Evolutionary conservation across 2,329 filamentous ascomycete genomes (phyloP).

Genomic region (Sporothrix phasma): DNA sequence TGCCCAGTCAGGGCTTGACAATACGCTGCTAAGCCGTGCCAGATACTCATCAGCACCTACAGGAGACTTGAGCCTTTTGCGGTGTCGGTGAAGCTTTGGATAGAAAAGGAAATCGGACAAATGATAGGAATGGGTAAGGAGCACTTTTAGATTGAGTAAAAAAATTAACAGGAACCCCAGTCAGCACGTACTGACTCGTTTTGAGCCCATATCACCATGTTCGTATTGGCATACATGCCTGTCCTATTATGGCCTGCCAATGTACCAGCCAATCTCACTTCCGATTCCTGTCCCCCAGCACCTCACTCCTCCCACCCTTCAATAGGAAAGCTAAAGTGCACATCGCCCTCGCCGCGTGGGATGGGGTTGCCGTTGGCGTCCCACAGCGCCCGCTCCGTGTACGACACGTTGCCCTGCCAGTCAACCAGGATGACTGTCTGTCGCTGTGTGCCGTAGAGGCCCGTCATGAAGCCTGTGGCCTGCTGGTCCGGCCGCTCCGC

Average conservation of each 20-base stretch:
- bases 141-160: too few relatives aligned
- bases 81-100: too few relatives aligned
- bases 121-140: too few relatives aligned
- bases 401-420: slow-evolving; percentile 52
- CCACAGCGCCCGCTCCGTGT: slow-evolving; percentile 50
- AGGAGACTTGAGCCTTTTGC: too few relatives aligned
- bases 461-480: slow-evolving; percentile 40
- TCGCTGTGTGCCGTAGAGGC: slow-evolving; percentile 55
- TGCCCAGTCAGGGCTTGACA: too few relatives aligned
- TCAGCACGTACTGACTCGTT: too few relatives aligned
- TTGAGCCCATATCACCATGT: too few relatives aligned
- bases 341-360: slow-evolving; percentile 44
- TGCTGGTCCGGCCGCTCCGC: slow-evolving; percentile 28
- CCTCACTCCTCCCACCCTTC: slow-evolving; percentile 41
- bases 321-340: slow-evolving; percentile 46
- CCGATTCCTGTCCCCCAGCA: too few relatives aligned
- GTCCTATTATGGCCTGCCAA: neutral
- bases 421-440: slow-evolving; percentile 54
- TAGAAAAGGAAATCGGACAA: too few relatives aligned
- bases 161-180: too few relatives aligned
- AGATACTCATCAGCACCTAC: too few relatives aligned
- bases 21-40: too few relatives aligned
- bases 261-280: neutral
- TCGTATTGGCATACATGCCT: neutral
- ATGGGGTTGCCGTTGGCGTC: slow-evolving; percentile 47